Conservation (phyloP, 352 stramenopile genomes). For the Elongisporangium prolatum region DNA sequence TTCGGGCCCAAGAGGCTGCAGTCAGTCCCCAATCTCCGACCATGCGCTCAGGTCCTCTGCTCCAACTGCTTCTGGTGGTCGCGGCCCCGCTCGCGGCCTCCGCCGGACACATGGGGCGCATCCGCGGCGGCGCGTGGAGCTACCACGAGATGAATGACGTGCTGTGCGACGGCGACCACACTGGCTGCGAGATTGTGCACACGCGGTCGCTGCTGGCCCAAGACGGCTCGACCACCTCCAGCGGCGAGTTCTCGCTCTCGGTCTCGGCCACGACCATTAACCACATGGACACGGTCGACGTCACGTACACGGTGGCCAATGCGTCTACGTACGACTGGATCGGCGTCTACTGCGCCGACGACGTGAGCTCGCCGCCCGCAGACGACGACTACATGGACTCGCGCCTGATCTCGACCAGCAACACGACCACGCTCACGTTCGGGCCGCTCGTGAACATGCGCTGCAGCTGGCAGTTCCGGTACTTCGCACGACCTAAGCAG, state of each 20-base stretch:
- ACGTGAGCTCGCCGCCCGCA: conserved; percentile 2
- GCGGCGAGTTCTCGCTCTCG: not conserved
- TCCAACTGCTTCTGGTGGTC: not conserved
- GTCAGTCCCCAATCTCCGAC: not conserved
- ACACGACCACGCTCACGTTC: conserved; percentile 5
- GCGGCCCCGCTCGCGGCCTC: not conserved
- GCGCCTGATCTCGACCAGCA: conserved; percentile 2
- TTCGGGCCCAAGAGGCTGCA: not conserved
- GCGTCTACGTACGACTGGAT: conserved; percentile 8
- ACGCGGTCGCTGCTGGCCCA: not conserved
- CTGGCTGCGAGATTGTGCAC: not conserved
- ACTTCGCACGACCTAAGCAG: conserved; percentile 8
- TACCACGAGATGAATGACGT: not conserved
- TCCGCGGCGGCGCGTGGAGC: not conserved
- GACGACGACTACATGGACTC: conserved; percentile 15
- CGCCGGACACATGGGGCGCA: not conserved
- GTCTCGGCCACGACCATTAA: not conserved
- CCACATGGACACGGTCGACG: not conserved
- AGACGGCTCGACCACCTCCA: not conserved
- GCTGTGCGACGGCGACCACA: not conserved
- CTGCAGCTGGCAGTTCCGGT: conserved; percentile 39
- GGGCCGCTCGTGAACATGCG: conserved; percentile 45
- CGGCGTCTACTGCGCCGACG: conserved; percentile 17
- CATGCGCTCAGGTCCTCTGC: not conserved
- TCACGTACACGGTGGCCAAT: not conserved